Percentiles rank a stretch among this genome's conserved stretches.
These are phyloP conservation scores for Bauhinia variegata DNA, from an alignment of 306 rosid genomes.

Conservation along the genomic window DNA sequence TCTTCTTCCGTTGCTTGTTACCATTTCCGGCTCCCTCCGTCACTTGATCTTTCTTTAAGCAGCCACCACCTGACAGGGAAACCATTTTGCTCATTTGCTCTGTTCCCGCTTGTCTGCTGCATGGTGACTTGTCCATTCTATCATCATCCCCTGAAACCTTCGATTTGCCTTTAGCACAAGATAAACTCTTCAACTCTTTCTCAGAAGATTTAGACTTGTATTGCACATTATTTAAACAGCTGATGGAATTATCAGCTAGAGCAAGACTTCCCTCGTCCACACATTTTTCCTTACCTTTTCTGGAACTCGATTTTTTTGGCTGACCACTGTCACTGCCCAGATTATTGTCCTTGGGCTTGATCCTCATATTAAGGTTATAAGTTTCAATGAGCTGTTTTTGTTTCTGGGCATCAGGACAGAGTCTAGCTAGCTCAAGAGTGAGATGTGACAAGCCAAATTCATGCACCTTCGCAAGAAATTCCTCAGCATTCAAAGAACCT, in stretches of 20 bases:
- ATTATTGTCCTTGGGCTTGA: neutral
- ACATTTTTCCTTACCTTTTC: conserved; percentile 23
- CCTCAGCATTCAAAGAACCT: neutral
- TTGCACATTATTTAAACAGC: neutral
- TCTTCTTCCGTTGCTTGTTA: too few species aligned
- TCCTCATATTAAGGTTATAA: conserved; percentile 2
- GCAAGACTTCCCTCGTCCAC: neutral
- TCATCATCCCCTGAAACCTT: conserved; percentile 11
- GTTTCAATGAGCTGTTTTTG: conserved; percentile 23
- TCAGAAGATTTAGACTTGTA: neutral
- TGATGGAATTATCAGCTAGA: neutral
- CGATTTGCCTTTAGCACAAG: conserved; percentile 3
- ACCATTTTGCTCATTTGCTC: neutral
- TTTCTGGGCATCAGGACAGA: conserved; percentile 20
- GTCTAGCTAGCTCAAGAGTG: conserved; percentile 14
- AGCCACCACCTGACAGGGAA: neutral
- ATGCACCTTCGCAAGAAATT: neutral
- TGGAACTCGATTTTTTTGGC: neutral
- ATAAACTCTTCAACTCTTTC: conserved; percentile 2
- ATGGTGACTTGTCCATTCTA: neutral
- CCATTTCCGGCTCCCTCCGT: neutral
- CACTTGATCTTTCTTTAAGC: neutral
- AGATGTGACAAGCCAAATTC: conserved; percentile 20
- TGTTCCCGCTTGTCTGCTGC: neutral
- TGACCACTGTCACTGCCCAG: neutral